Evolutionary conservation across 306 rosid species (phyloP).

Genomic region (Cucurbita pepo): DNA sequence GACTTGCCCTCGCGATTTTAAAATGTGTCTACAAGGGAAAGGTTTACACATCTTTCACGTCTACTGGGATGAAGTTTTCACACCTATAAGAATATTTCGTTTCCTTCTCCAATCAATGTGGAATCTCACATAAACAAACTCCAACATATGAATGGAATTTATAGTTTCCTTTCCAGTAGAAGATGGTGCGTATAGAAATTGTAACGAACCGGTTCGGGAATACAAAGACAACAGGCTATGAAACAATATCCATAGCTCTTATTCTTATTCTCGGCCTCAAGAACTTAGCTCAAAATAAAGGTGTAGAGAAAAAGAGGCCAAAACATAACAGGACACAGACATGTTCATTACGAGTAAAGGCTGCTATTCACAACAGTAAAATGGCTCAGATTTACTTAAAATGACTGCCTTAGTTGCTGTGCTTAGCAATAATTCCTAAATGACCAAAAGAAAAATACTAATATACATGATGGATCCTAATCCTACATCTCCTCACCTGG

Average conservation of each 20-base stretch:
- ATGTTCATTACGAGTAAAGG: background rate
- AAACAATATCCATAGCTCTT: background rate
- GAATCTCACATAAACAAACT: background rate
- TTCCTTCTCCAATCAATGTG: too few relatives aligned
- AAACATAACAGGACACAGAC: background rate
- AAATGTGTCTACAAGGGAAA: too few relatives aligned
- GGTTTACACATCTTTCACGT: too few relatives aligned
- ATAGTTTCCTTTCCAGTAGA: background rate
- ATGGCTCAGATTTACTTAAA: conserved; percentile 13
- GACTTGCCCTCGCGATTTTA: too few relatives aligned
- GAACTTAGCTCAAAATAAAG: background rate
- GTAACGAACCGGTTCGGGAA: background rate
- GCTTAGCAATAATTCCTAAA: conserved; percentile 21
- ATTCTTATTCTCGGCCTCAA: background rate
- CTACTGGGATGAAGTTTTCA: too few relatives aligned
- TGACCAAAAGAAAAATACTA: conserved; percentile 10
- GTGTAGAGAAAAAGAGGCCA: background rate
- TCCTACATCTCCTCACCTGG: conserved; percentile 42
- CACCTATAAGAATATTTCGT: too few relatives aligned
- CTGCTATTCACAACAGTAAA: conserved; percentile 14
- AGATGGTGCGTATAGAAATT: background rate
- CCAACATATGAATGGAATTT: background rate
- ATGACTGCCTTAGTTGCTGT: conserved; percentile 26
- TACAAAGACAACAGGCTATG: background rate
- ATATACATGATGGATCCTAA: conserved; percentile 52